Base-by-base conservation (phyloP, 202 grass and related monocot genomes). In the Carex arenaria region DNA sequence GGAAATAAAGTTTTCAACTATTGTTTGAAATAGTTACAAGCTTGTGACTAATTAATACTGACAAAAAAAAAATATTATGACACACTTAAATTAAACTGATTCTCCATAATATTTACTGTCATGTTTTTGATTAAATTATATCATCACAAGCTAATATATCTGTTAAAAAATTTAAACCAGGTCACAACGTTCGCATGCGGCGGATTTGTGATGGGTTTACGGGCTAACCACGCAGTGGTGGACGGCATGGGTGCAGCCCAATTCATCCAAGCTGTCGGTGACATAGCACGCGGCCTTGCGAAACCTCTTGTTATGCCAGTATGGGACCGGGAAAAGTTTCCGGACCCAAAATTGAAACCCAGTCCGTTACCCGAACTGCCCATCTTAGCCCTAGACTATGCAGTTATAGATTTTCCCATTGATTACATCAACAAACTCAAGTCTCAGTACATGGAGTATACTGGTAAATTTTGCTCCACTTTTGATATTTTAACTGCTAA, bases 171-270 rank as follows among this genome's bases (percentile, higher is more conserved):
- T 4, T 55, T 22, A 82, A 55, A 55, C 53, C 89, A 97, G 94
- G 87, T 97, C 74, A 97, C 94, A 0, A 92, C 87, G 13, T 97
- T 97, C 88, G 92, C 84, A 72, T 97, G 94, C 53, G 92, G 90
- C 28, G 94, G 94, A 13, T 97, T 97, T 22, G 92, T 97, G 77
- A 73, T 97, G 64, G 92, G 94, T 6, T 87, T 97, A 4, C 85
- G 94, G 79, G 90, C 90, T 78, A 97, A 97, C 90, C 94, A 97
- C 28, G 94, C 90, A 4, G 94, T 92, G 0, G 89, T 92, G 0
- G 94, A 97, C n/a, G 94, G 94, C 64, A 85, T 97, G 90, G 94
- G 94, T 28, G 81, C 94, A 0, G 94, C 94, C 5, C 94, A 94
- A 74, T 92, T 97, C 92, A 93, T 97, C 67, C 88, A 87, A 28